Evolutionary conservation across 2,329 filamentous ascomycete species (phyloP), one percentile per base, ranked within the genome.

Genomic region (Ampelomyces quisqualis): DNA sequence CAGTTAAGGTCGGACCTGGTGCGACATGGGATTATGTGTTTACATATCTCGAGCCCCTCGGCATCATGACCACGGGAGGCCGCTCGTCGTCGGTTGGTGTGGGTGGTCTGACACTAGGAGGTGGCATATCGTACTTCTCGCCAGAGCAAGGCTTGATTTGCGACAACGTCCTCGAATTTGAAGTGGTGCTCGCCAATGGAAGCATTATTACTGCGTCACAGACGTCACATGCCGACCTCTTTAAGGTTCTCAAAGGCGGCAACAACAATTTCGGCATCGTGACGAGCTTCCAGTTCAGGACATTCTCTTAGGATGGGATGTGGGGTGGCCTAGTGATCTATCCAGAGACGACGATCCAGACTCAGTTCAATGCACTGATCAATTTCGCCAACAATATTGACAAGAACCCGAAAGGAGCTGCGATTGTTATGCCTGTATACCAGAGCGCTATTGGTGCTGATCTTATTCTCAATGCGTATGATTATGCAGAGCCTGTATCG

Each of bases 191-290:
- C 10, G 59, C 65, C 2, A 46, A 62, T 40, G 64, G 67, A 2
- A 31, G 43, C 2, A 47, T 62, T 8, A 45, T 54, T n/a, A 58
- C 50, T 2, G 61, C 57, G 3, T 51, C 32, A 19, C 38, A 48
- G 36, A 47, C 46, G 0, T 26, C 60, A 34, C 37, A 53, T 24
- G 35, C 54, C 1, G 64, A 68, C 28, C 55, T 68, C 7, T 65
- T 57, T 23, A 49, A 43, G 2, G 60, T 62, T 1, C 50, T 69
- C 4, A 67, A 65, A 36, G 64, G 65, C 4, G 65, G 65, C 2
- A 51, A 49, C 22, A 62, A 60, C 33, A 65, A 67, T 39, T 67
- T 69, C 30, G 65, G 64, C 1, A 56, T 69, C 33, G 63, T 69
- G 0, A 70, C 67, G 2, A 34, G 36, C 30, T 51, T 60, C 34